These are phyloP conservation scores for Domatiomyces globalis DNA, from an alignment of 2,329 filamentous ascomycete species.

Conservation along the genomic window DNA sequence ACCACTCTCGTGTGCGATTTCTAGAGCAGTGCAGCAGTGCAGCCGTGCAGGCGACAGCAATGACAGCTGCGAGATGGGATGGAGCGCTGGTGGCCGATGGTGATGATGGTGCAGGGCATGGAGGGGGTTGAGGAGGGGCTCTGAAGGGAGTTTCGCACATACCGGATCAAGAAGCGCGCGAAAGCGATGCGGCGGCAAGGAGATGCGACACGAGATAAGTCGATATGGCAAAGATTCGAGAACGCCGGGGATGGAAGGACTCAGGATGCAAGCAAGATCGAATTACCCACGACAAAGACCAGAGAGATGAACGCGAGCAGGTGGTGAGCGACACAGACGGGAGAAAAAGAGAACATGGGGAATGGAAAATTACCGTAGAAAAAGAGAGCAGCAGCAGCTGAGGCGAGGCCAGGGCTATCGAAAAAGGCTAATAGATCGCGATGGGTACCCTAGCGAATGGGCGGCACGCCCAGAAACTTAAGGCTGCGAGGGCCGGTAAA, in stretches of 20 bases:
- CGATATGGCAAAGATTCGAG: not conserved
- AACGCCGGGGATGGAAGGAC: not conserved
- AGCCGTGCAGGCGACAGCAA: not conserved
- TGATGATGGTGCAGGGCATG: not conserved
- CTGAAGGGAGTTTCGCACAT: slow-evolving; percentile 7
- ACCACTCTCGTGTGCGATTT: not conserved
- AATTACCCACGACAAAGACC: not conserved
- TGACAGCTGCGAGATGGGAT: not conserved
- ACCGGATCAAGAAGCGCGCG: slow-evolving; percentile 12
- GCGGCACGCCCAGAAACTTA: not conserved
- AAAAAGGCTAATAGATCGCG: not conserved
- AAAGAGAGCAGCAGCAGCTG: not conserved
- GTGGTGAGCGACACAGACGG: not conserved
- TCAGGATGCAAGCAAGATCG: not conserved
- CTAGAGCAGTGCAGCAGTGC: not conserved
- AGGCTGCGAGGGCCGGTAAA: not conserved
- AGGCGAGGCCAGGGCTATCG: not conserved
- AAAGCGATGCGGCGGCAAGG: not conserved
- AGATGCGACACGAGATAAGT: not conserved
- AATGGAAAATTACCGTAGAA: not conserved
- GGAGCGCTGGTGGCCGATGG: not conserved
- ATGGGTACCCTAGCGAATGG: not conserved
- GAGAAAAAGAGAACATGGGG: not conserved
- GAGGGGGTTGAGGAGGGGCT: slow-evolving; percentile 2
- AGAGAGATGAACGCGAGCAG: not conserved